Conservation (phyloP, 1,284 basidiomycete genomes). For the Trichosporon ovoides region DNA sequence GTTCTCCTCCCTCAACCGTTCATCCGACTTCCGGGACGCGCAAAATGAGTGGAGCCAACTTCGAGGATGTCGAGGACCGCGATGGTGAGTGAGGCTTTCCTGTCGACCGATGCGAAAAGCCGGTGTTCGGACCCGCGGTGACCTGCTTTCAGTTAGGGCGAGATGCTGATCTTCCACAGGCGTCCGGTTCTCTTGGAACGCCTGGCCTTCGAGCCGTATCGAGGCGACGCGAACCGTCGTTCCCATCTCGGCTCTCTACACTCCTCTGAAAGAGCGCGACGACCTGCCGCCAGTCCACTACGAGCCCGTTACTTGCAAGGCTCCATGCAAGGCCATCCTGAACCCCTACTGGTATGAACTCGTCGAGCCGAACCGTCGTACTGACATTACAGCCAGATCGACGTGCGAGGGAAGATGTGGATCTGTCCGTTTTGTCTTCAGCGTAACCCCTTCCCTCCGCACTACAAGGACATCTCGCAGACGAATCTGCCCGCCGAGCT, state of each 20-base stretch:
- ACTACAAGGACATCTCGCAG: constrained; percentile 98
- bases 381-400: constrained; percentile 75
- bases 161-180: constrained; percentile 54
- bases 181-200: constrained; percentile 92
- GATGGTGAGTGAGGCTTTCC: constrained; percentile 52
- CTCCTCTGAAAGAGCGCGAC: constrained; percentile 88
- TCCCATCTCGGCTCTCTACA: constrained; percentile 96
- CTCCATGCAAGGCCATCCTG: constrained; percentile 91
- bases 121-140: neutral
- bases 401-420: constrained; percentile 97
- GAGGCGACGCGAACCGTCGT: constrained; percentile 98
- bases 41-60: constrained; percentile 44
- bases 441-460: constrained; percentile 93
- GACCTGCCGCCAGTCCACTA: constrained; percentile 95
- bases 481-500: constrained; percentile 95
- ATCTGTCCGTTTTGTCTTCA: constrained; percentile 98
- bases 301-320: constrained; percentile 97
- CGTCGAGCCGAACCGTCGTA: neutral
- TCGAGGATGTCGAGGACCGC: constrained; percentile 58
- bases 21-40: neutral
- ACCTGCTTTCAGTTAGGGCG: neutral
- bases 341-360: constrained; percentile 94
- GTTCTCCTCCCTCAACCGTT: constrained; percentile 2
- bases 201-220: constrained; percentile 95
- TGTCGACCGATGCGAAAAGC: neutral